A percentile compares a stretch with the other conserved stretches of the same genome.
phyloP scores from a whole-genome alignment of 768 basidiomycete genomes.

The Hypholoma sublateritium region DNA sequence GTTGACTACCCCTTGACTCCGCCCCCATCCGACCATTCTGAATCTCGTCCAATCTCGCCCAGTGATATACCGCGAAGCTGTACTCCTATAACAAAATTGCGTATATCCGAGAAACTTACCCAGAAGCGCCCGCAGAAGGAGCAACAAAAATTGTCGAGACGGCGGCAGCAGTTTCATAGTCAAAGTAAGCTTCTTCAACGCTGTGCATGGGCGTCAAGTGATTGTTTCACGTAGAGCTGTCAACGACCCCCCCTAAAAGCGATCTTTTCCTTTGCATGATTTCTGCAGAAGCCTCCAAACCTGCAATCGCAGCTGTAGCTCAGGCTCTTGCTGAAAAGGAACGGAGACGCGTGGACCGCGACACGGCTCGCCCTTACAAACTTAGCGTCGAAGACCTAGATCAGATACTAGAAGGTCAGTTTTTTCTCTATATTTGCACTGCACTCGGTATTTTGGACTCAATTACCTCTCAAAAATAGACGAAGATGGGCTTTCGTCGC shows the following conservation, averaged over 20 bases:
- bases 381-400: conserved; percentile 49
- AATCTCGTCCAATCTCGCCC: conserved; percentile 64
- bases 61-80: conserved; percentile 21
- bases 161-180: conserved; percentile 6
- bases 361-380: conserved; percentile 24
- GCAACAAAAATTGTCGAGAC: conserved; percentile 1
- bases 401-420: conserved; percentile 58
- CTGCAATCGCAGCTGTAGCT: conserved; percentile 59
- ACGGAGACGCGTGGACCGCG: conserved; percentile 20
- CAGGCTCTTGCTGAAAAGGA: conserved; percentile 40
- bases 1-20: conserved; percentile 74
- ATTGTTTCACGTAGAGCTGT: neutral
- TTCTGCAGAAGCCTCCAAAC: conserved; percentile 62
- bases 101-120: conserved; percentile 11
- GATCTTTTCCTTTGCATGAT: conserved; percentile 53
- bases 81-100: conserved; percentile 19
- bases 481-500: conserved; percentile 55
- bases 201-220: neutral
- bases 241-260: conserved; percentile 5
- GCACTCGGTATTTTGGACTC: neutral
- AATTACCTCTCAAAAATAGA: conserved; percentile 30
- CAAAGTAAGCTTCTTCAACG: neutral
- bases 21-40: conserved; percentile 72
- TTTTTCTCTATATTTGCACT: neutral
- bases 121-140: neutral